Evolutionary conservation across 768 basidiomycete genomes (phyloP).

Genomic region (Trametes cingulata): DNA sequence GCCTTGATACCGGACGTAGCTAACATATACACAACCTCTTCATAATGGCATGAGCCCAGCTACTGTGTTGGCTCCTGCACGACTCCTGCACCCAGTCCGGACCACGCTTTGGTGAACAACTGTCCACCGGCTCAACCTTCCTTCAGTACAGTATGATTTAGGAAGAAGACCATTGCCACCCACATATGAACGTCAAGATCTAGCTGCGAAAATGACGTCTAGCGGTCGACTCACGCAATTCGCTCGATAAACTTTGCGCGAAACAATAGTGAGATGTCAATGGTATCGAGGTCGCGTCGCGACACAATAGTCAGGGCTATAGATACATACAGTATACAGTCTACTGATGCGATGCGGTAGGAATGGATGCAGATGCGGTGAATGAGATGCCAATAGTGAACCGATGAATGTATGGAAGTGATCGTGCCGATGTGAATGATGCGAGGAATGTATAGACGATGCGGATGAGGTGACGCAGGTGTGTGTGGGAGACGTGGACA

Average conservation of each 20-base stretch:
- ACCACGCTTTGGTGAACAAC: too few relatives aligned
- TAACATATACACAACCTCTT: too few relatives aligned
- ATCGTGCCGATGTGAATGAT: background rate
- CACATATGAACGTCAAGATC: too few relatives aligned
- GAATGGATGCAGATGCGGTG: conserved; percentile 1
- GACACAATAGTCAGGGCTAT: conserved; percentile 5
- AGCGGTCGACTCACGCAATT: background rate
- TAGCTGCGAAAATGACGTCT: background rate
- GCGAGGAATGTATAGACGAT: background rate
- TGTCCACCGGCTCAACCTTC: too few relatives aligned
- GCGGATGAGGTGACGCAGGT: too few relatives aligned
- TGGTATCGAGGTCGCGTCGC: background rate
- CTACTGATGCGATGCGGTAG: conserved; percentile 6
- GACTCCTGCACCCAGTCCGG: too few relatives aligned
- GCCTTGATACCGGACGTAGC: too few relatives aligned
- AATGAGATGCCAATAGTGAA: background rate
- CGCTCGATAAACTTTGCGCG: background rate
- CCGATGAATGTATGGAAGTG: background rate
- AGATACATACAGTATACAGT: conserved; percentile 2
- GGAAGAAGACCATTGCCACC: too few relatives aligned
- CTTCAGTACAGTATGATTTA: too few relatives aligned
- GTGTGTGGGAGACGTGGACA: too few relatives aligned
- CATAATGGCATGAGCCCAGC: too few relatives aligned
- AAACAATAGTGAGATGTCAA: background rate
- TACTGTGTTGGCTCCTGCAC: too few relatives aligned